Base-by-base conservation (phyloP, 495 filamentous ascomycete genomes). In the Penicillium pancosmium region DNA sequence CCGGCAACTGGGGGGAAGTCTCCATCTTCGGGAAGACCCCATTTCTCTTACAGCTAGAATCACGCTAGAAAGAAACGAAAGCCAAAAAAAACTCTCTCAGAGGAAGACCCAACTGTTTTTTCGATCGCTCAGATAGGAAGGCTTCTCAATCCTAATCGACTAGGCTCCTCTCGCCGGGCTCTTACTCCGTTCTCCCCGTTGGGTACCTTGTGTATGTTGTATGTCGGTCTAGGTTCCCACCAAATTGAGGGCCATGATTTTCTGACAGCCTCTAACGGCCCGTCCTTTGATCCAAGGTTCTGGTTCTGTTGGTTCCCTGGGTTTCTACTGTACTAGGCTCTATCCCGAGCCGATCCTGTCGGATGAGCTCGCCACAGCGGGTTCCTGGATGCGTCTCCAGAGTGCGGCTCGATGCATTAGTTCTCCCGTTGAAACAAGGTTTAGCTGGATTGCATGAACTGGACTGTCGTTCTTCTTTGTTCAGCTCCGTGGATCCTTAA, bases 371-470 rank as follows among this genome's bases (percentile, higher is more conserved):
- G 62, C 57, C 64, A 61, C 64, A 59, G 52, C 61, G 61, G 54
- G 61, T 59, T 58, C 63, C 57, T 57, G 61, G 50, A 61, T 50
- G 41, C 53, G 56, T 68, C 68, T 69, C 68, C 67, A 68, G 60
- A 62, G 50, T 64, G 63, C 68, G 66, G 69, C 63, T 70, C 55
- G 67, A 67, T 72, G 69, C 69, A 72, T 72, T 72, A 72, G 69
- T 65, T 52, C 59, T 57, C 62, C 55, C 56, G 27, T 13, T 23
- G 25, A 49, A 67, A 67, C 60, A 65, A 63, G 61, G 59, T 66
- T 65, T 61, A 49, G 52, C 55, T 57, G 47, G 41, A 62, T 62
- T 66, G 69, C 65, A 73, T 68, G 70, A 73, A 71, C 70, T 47
- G 57, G 41, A 27, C 19, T 27, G 41, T 44, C 41, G 41, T 44